These are phyloP conservation scores for Podospora comata DNA, from an alignment of 495 filamentous ascomycete species.

Conservation along the genomic window DNA sequence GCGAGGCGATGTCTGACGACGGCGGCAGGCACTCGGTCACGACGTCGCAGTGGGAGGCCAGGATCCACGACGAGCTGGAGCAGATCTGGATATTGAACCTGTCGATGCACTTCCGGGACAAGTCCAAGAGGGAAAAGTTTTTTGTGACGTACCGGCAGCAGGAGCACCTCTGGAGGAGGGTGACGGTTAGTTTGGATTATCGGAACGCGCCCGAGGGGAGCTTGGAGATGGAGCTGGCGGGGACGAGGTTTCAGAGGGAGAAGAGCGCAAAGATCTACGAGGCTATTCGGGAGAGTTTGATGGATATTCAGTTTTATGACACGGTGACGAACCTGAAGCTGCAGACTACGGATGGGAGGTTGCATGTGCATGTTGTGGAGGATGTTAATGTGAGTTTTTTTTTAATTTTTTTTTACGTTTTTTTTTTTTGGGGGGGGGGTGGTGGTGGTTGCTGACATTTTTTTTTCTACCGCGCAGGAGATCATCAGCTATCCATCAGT, in stretches of 20 bases:
- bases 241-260: slow-evolving; percentile 79
- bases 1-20: slow-evolving; percentile 31
- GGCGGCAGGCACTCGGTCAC: slow-evolving; percentile 41
- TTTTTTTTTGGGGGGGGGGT: background rate
- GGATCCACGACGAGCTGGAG: slow-evolving; percentile 78
- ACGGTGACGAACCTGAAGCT: slow-evolving; percentile 96
- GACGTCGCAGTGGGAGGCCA: slow-evolving; percentile 52
- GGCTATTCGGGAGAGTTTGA: slow-evolving; percentile 85
- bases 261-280: slow-evolving; percentile 96
- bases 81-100: slow-evolving; percentile 92
- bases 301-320: slow-evolving; percentile 90
- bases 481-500: slow-evolving; percentile 84
- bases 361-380: slow-evolving; percentile 98
- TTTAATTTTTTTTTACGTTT: background rate
- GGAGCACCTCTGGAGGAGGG: slow-evolving; percentile 73
- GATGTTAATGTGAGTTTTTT: slow-evolving; percentile 66
- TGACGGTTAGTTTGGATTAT: slow-evolving; percentile 94
- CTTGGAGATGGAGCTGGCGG: slow-evolving; percentile 81
- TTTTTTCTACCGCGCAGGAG: slow-evolving; percentile 47
- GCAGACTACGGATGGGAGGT: slow-evolving; percentile 79
- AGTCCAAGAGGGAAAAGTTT: slow-evolving; percentile 94
- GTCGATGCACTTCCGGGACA: slow-evolving; percentile 97
- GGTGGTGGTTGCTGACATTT: background rate
- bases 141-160: slow-evolving; percentile 89
- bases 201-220: slow-evolving; percentile 66